These are phyloP conservation scores for Takashimella tepidaria DNA, from an alignment of 1,284 basidiomycete species.

Conservation along the genomic window DNA sequence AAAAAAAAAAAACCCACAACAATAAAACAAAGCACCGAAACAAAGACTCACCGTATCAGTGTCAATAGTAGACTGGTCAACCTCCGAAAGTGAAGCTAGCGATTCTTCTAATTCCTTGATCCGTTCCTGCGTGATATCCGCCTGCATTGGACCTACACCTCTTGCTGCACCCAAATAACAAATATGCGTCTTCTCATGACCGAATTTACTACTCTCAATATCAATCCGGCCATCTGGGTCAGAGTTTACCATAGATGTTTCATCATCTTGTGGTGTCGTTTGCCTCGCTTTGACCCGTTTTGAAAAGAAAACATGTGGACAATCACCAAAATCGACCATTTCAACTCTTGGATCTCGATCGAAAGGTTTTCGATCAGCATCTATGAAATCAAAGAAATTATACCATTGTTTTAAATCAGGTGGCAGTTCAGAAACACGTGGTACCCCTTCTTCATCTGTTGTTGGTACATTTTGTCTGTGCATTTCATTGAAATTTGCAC, in stretches of 20 bases:
- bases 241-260: conserved; percentile 2
- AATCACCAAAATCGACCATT: conserved; percentile 65
- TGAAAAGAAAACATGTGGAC: conserved; percentile 80
- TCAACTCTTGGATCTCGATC: conserved; percentile 59
- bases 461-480: neutral
- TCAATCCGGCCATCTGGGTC: conserved; percentile 11
- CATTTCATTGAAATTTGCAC: conserved; percentile 70
- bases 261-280: conserved; percentile 42
- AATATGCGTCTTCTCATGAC: conserved; percentile 75
- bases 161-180: conserved; percentile 66
- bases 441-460: neutral
- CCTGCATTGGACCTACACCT: conserved; percentile 68
- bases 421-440: conserved; percentile 29
- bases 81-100: neutral
- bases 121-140: conserved; percentile 59
- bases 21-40: no score
- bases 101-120: conserved; percentile 29
- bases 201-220: conserved; percentile 68
- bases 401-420: conserved; percentile 58
- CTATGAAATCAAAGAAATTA: conserved; percentile 77
- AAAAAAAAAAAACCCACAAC: no score
- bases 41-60: conserved; percentile 11
- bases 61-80: neutral
- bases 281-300: conserved; percentile 51
- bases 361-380: conserved; percentile 63